These are phyloP conservation scores for Plasmodium vinckei DNA, from an alignment of 169 alveolate genomes.

Conservation along the genomic window DNA sequence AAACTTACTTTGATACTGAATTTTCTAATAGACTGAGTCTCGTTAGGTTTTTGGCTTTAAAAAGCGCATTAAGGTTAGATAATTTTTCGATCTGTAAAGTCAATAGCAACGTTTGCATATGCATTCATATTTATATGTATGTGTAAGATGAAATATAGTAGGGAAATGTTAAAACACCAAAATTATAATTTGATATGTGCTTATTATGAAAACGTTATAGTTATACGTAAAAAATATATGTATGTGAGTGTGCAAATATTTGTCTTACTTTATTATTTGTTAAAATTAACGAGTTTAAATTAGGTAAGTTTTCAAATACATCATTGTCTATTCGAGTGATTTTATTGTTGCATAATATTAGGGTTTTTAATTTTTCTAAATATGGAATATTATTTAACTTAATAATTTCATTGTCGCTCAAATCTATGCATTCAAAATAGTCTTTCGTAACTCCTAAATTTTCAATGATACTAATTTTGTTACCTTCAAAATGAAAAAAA, in stretches of 20 bases:
- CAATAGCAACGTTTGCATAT: neutral
- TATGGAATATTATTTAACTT: slow-evolving; percentile 90
- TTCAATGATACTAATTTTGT: slow-evolving; percentile 89
- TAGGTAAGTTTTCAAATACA: slow-evolving; percentile 83
- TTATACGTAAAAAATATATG: neutral
- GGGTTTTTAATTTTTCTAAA: slow-evolving; percentile 86
- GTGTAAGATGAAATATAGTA: too few species aligned
- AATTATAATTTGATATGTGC: too few species aligned
- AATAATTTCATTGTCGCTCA: slow-evolving; percentile 91
- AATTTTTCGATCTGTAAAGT: slow-evolving; percentile 75
- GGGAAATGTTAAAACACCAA: too few species aligned
- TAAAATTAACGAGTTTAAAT: slow-evolving; percentile 89
- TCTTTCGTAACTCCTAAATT: slow-evolving; percentile 92
- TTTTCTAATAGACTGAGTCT: slow-evolving; percentile 70
- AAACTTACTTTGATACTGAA: slow-evolving; percentile 55
- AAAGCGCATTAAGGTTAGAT: slow-evolving; percentile 81
- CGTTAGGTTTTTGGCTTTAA: slow-evolving; percentile 73
- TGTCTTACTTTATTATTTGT: slow-evolving; percentile 89
- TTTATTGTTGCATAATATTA: slow-evolving; percentile 88
- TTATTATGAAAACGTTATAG: neutral
- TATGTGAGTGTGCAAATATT: neutral
- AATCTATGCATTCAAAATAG: slow-evolving; percentile 91
- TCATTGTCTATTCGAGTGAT: slow-evolving; percentile 85
- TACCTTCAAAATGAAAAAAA: slow-evolving; percentile 79
- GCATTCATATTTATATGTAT: too few species aligned